phyloP scores from a whole-genome alignment of 768 basidiomycete genomes.

The Chiua virens region DNA sequence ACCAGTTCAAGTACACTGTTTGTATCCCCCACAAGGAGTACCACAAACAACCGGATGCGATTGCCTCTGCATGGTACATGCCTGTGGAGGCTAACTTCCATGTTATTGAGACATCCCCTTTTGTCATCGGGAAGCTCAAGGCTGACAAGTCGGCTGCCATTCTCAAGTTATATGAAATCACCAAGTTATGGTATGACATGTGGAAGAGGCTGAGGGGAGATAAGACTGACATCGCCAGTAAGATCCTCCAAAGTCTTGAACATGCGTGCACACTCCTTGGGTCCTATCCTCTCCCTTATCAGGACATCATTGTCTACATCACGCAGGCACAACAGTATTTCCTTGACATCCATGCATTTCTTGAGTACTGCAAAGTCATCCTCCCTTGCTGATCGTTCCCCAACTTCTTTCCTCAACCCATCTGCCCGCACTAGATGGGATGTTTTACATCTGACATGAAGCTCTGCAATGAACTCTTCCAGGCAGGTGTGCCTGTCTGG shows the following conservation, averaged over 20 bases:
- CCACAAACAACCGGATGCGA: not conserved
- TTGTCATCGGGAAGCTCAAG: too few species aligned
- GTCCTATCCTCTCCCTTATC: not conserved
- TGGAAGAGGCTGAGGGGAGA: too few species aligned
- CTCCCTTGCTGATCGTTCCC: not conserved
- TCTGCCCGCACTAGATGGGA: slow-evolving; percentile 8
- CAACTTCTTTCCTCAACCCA: not conserved
- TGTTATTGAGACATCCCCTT: too few species aligned
- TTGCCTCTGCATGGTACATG: not conserved
- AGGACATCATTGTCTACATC: not conserved
- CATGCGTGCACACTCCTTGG: too few species aligned
- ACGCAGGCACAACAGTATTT: not conserved
- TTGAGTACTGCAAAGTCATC: not conserved
- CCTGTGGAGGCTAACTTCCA: not conserved
- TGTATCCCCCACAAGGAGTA: not conserved
- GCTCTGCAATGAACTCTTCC: not conserved
- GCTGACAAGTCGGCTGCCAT: too few species aligned
- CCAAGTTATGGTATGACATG: too few species aligned
- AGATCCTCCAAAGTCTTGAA: too few species aligned
- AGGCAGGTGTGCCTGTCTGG: slow-evolving; percentile 10
- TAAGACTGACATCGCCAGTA: too few species aligned
- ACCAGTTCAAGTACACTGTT: not conserved
- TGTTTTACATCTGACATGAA: slow-evolving; percentile 1
- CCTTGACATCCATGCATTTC: slow-evolving; percentile 1
- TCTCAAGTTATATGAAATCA: too few species aligned